Conservation (phyloP, 805 yeast species). For the Ogataea polymorpha region DNA sequence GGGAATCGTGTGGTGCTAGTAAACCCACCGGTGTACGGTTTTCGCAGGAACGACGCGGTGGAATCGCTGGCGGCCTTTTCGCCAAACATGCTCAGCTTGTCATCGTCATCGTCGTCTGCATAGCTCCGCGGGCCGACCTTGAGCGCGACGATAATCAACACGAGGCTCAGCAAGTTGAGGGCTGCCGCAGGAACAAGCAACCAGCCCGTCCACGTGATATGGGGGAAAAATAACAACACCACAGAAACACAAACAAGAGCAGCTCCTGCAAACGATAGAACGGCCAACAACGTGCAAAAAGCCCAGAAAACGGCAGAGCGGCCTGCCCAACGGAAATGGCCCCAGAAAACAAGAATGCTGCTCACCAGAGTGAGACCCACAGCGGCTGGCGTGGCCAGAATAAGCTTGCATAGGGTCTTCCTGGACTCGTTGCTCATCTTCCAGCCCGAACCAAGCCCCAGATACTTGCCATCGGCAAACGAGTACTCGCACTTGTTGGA, state of each 20-base stretch:
- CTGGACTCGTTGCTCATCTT: conserved; percentile 43
- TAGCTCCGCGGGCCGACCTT: conserved; percentile 16
- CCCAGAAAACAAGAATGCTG: conserved; percentile 35
- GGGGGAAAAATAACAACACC: conserved; percentile 60
- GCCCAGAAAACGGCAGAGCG: conserved; percentile 33
- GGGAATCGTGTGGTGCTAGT: conserved; percentile 6
- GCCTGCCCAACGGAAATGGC: conserved; percentile 25
- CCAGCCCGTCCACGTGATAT: conserved; percentile 73
- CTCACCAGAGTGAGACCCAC: conserved; percentile 57
- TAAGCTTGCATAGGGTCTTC: conserved; percentile 48
- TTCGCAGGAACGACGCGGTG: conserved; percentile 9
- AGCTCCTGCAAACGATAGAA: conserved; percentile 52
- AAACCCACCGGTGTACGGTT: conserved; percentile 12
- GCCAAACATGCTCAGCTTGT: conserved; percentile 10
- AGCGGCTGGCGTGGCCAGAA: conserved; percentile 64
- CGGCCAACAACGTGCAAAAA: conserved; percentile 42
- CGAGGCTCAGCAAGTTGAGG: conserved; percentile 47
- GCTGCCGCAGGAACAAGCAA: conserved; percentile 64
- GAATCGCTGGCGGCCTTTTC: conserved; percentile 14
- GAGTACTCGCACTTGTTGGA: conserved; percentile 16
- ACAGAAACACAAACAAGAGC: conserved; percentile 53
- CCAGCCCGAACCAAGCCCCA: conserved; percentile 37
- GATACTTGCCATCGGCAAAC: conserved; percentile 39
- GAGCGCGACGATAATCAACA: conserved; percentile 44
- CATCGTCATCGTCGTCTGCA: conserved; percentile 14